Conservation (phyloP, 495 filamentous ascomycete genomes). For the Podospora anserina region DNA sequence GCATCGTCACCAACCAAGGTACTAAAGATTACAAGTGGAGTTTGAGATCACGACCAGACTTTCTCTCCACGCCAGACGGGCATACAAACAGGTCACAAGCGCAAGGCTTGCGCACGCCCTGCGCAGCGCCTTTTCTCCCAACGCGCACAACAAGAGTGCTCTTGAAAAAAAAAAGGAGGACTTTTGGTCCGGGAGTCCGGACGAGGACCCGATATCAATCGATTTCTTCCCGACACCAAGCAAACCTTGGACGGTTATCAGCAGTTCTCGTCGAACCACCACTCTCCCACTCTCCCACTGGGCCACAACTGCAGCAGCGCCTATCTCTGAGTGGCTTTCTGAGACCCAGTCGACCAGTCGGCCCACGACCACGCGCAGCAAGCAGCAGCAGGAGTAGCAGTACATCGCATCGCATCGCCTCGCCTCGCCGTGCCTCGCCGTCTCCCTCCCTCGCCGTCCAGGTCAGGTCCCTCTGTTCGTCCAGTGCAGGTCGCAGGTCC, state of each 20-base stretch:
- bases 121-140: not conserved
- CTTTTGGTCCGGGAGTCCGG: not conserved
- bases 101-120: not conserved
- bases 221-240: not conserved
- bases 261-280: not conserved
- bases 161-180: not conserved
- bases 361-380: not conserved
- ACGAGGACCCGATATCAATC: slow-evolving; percentile 3
- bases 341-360: not conserved
- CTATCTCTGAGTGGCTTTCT: not conserved
- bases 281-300: not conserved
- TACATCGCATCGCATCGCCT: not conserved
- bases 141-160: not conserved
- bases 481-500: not conserved
- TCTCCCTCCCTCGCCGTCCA: no score
- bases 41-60: not conserved
- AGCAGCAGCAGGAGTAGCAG: no score
- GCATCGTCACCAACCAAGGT: slow-evolving; percentile 8
- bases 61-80: slow-evolving; percentile 6
- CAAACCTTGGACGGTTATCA: not conserved
- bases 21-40: slow-evolving; percentile 7
- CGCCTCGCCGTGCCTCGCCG: not conserved
- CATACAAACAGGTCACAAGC: not conserved
- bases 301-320: not conserved
- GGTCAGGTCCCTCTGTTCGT: not conserved